Evolutionary conservation across 1,284 basidiomycete genomes (phyloP).

Genomic region (Ustilago xerochloae): DNA sequence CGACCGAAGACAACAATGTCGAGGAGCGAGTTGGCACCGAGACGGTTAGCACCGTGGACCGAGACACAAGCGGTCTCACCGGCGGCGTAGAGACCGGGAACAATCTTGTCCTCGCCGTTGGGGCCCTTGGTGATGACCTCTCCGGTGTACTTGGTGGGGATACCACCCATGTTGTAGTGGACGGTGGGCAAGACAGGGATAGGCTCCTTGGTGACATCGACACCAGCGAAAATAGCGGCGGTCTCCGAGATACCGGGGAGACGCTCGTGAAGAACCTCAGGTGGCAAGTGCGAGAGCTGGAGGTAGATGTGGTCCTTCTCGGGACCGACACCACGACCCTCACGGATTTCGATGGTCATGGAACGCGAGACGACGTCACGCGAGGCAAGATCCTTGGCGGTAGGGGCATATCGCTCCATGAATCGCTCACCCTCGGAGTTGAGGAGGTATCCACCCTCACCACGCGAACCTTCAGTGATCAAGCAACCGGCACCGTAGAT

Average conservation of each 20-base stretch:
- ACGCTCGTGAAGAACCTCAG: slow-evolving; percentile 95
- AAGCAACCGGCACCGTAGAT: slow-evolving; percentile 99
- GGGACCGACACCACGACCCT: slow-evolving; percentile 97
- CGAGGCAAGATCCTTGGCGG: slow-evolving; percentile 98
- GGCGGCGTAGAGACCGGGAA: slow-evolving; percentile 97
- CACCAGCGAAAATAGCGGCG: slow-evolving; percentile 97
- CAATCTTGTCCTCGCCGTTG: slow-evolving; percentile 87
- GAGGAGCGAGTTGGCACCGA: slow-evolving; percentile 97
- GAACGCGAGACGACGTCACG: slow-evolving; percentile 99
- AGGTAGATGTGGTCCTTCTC: slow-evolving; percentile 98
- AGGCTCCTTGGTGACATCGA: slow-evolving; percentile 99
- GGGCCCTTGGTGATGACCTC: slow-evolving; percentile 79
- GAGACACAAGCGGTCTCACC: slow-evolving; percentile 99
- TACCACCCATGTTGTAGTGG: slow-evolving; percentile 85
- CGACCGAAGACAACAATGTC: slow-evolving; percentile 99
- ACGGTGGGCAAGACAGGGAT: slow-evolving; percentile 72
- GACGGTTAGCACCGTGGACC: slow-evolving; percentile 98
- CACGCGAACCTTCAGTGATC: slow-evolving; percentile 98
- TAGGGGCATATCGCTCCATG: slow-evolving; percentile 99
- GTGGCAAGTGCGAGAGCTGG: slow-evolving; percentile 95
- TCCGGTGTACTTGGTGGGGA: slow-evolving; percentile 98
- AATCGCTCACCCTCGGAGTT: slow-evolving; percentile 99
- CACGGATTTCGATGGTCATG: slow-evolving; percentile 99
- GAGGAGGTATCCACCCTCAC: slow-evolving; percentile 98
- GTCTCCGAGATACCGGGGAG: slow-evolving; percentile 99